Conservation (phyloP, 805 yeast genomes). For the Hanseniaspora nectarophila region DNA sequence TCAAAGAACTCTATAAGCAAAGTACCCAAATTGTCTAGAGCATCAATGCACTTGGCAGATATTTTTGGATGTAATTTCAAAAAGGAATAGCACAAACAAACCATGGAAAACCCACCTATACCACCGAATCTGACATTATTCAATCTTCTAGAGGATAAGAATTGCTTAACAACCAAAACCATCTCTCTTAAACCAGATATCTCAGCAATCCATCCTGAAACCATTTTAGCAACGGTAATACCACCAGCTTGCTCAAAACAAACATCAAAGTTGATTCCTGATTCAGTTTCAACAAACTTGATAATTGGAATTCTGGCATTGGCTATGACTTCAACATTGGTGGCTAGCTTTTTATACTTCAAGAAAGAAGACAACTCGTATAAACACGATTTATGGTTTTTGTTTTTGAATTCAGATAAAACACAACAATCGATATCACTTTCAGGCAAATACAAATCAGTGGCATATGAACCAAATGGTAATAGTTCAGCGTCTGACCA, state of each 20-base stretch:
- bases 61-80: conserved; percentile 68
- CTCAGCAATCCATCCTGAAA: conserved; percentile 57
- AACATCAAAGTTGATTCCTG: conserved; percentile 69
- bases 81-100: conserved; percentile 72
- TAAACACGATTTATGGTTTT: conserved; percentile 50
- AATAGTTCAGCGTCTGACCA: conserved; percentile 75
- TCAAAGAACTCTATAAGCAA: conserved; percentile 84
- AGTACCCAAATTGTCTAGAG: conserved; percentile 70
- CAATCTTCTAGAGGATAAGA: conserved; percentile 60
- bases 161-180: conserved; percentile 73
- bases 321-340: conserved; percentile 71
- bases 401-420: conserved; percentile 46
- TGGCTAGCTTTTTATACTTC: conserved; percentile 49
- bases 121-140: conserved; percentile 91
- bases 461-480: conserved; percentile 90
- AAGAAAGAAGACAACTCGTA: conserved; percentile 64
- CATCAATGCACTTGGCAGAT: conserved; percentile 51
- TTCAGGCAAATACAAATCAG: conserved; percentile 85
- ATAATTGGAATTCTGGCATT: conserved; percentile 89
- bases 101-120: conserved; percentile 86
- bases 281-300: conserved; percentile 65
- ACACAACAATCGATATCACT: conserved; percentile 93
- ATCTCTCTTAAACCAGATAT: conserved; percentile 76
- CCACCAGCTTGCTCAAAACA: conserved; percentile 84
- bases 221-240: conserved; percentile 65